A percentile compares a stretch with the other conserved stretches of the same genome.
These are phyloP conservation scores for Colletotrichum sp. DNA, from an alignment of 2,329 filamentous ascomycete genomes.

Conservation along the genomic window DNA sequence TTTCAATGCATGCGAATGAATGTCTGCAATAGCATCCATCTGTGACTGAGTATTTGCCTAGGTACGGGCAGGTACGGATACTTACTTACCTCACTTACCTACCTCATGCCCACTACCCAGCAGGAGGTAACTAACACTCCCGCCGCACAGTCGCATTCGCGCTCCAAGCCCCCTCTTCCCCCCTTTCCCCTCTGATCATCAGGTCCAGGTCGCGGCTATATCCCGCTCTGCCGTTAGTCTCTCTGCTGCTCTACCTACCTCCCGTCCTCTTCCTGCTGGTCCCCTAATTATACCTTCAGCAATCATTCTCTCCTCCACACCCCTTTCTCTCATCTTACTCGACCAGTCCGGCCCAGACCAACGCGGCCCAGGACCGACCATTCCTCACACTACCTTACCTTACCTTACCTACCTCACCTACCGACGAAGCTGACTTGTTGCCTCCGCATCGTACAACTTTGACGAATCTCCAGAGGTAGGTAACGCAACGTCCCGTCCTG, in stretches of 20 bases:
- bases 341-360: neutral
- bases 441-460: neutral
- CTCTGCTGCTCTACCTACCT: neutral
- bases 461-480: neutral
- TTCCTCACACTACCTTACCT: neutral
- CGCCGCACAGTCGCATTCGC: neutral
- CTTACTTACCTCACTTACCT: neutral
- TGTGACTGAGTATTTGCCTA: too few species aligned
- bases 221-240: neutral
- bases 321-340: conserved; percentile 9
- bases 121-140: neutral
- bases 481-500: neutral
- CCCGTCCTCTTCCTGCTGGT: neutral
- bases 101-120: neutral
- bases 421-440: neutral
- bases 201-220: neutral
- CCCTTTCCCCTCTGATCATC: neutral
- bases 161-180: neutral
- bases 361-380: neutral
- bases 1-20: neutral
- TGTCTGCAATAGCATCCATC: neutral
- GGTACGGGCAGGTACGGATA: neutral
- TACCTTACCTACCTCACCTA: neutral
- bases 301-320: neutral
- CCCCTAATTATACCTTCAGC: neutral